phyloP scores from a whole-genome alignment of 2,329 filamentous ascomycete genomes.

The Penicillium olsonii region DNA sequence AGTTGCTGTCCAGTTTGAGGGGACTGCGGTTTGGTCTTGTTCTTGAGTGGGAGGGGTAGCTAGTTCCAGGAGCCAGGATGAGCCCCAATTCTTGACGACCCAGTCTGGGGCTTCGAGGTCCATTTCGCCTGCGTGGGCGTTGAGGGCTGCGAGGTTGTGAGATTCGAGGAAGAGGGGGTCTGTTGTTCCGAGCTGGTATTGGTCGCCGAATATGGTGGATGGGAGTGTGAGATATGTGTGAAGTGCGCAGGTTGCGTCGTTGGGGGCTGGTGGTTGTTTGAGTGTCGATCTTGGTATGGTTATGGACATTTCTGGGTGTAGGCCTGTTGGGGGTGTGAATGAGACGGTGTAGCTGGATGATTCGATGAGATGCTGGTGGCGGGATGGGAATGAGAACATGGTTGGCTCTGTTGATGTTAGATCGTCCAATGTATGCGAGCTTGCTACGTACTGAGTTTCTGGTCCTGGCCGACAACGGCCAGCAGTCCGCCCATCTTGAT shows the following conservation, averaged over 20 bases:
- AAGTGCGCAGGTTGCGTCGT: slow-evolving; percentile 64
- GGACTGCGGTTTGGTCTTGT: neutral
- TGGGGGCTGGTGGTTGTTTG: slow-evolving; percentile 49
- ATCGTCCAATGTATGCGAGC: too few species aligned
- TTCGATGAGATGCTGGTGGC: slow-evolving; percentile 64
- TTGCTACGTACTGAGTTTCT: slow-evolving; percentile 59
- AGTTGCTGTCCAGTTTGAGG: slow-evolving; percentile 38
- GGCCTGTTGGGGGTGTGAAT: slow-evolving; percentile 72
- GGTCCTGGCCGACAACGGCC: slow-evolving; percentile 74
- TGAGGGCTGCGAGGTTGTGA: slow-evolving; percentile 72
- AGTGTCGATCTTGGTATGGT: slow-evolving; percentile 56
- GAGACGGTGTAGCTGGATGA: slow-evolving; percentile 60
- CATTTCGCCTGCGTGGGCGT: slow-evolving; percentile 71
- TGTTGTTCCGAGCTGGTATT: slow-evolving; percentile 69
- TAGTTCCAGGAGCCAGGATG: slow-evolving; percentile 73
- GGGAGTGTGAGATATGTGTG: slow-evolving; percentile 84
- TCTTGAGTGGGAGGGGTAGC: slow-evolving; percentile 50
- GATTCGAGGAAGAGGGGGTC: slow-evolving; percentile 72
- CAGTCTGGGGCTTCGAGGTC: slow-evolving; percentile 92
- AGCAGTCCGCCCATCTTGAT: slow-evolving; percentile 77
- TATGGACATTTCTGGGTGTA: slow-evolving; percentile 79
- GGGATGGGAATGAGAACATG: slow-evolving; percentile 79
- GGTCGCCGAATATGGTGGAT: slow-evolving; percentile 78
- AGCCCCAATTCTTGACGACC: slow-evolving; percentile 75
- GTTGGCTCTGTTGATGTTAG: slow-evolving; percentile 59